Percentiles rank a stretch among this genome's conserved stretches.
phyloP scores from a whole-genome alignment of 2,329 filamentous ascomycete genomes.

The Sporothrix protearum region DNA sequence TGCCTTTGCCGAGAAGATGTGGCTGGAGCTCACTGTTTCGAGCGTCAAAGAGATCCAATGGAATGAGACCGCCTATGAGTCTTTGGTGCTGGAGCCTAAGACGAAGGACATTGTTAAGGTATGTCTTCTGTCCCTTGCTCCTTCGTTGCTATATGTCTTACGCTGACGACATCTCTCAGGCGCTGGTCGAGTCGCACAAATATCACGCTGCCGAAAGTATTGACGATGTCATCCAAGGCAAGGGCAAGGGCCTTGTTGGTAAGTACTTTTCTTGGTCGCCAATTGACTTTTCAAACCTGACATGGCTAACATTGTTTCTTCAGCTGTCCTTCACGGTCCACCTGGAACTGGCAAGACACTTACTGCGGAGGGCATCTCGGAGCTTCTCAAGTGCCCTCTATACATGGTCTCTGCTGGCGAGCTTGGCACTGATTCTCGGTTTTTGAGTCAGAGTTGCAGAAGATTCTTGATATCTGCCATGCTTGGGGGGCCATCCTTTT shows the following conservation, averaged over 20 bases:
- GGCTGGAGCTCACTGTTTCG: constrained; percentile 82
- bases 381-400: constrained; percentile 46
- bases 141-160: neutral
- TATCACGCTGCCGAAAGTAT: constrained; percentile 78
- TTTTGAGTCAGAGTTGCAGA: constrained; percentile 46
- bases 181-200: constrained; percentile 78
- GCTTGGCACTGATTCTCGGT: constrained; percentile 43
- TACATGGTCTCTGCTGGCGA: constrained; percentile 54
- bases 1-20: constrained; percentile 81
- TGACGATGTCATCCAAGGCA: constrained; percentile 77
- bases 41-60: constrained; percentile 76
- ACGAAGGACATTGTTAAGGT: constrained; percentile 65
- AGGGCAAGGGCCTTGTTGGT: constrained; percentile 78
- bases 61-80: constrained; percentile 80
- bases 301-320: constrained; percentile 15
- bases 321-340: constrained; percentile 72
- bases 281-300: neutral
- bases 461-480: constrained; percentile 46
- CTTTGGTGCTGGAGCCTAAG: constrained; percentile 65
- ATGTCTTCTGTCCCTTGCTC: constrained; percentile 17
- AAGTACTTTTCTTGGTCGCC: constrained; percentile 31
- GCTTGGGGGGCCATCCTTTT: constrained; percentile 51
- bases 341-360: constrained; percentile 48
- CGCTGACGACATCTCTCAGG: constrained; percentile 37
- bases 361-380: constrained; percentile 42